Base-by-base conservation (phyloP, 495 filamentous ascomycete species). In the Aspergillus wentii region DNA sequence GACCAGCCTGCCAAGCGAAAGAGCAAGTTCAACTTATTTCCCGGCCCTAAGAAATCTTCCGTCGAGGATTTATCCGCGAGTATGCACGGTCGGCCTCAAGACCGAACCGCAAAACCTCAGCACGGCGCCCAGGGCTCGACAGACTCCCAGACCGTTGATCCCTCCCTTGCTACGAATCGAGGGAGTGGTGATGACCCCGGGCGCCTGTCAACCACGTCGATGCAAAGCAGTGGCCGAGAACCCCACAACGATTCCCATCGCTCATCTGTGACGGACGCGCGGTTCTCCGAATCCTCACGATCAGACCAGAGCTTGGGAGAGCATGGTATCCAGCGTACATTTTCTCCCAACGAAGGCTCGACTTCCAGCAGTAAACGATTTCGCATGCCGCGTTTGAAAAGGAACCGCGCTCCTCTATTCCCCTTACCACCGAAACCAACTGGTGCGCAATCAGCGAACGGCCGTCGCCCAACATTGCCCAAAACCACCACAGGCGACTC, bases 221-320 rank as follows among this genome's bases (percentile, higher is more conserved):
- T 57, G 15, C 66, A 59, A 34, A 65, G 58, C 44, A 65, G 64
- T 8, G 74, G 82, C 43, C 73, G 81, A 31, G 69, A 79, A 8
- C 82, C 80, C 33, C 68, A 70, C 34, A 83, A 84, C 41, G 85
- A 89, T 36, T 74, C 75, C 4, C 70, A 56, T 74, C 84, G 29
- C 62, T 80, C 25, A 51, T 94, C 83, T 4, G 71, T 86, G 10
- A 79, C 82, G 2, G 71, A 83, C 30, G 75, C 78, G 35, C 73
- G 92, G 27, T 70, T 87, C 17, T 96, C 92, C 3, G 92, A 96
- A 43, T 96, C 92, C 0, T 95, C 89, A 16, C 80, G 87, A 35
- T 95, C 91, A 14, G 89, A 95, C 54, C 82, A 79, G 18, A 94
- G 89, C 59, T 80, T 81, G 8, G 80, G 74, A n/a, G 88, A 94